phyloP scores from a whole-genome alignment of 306 rosid genomes.

The Canavalia gladiata region DNA sequence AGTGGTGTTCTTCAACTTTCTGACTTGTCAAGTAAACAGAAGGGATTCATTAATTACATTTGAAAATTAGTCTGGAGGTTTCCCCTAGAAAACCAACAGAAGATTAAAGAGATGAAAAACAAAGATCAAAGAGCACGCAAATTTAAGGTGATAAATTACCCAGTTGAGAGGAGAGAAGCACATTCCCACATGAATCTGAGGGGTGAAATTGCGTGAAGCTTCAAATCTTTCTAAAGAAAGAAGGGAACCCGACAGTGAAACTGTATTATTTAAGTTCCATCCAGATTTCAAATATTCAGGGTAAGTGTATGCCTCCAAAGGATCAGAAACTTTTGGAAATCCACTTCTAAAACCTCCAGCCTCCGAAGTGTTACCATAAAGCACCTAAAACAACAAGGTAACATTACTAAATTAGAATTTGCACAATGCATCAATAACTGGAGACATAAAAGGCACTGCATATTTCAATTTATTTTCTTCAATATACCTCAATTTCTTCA shows the following conservation, averaged over 20 bases:
- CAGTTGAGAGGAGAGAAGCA: slow-evolving; percentile 78
- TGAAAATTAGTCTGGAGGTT: slow-evolving; percentile 17
- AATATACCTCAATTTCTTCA: slow-evolving; percentile 83
- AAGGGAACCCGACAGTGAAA: slow-evolving; percentile 70
- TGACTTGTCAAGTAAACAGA: slow-evolving; percentile 47
- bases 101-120: slow-evolving; percentile 17
- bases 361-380: slow-evolving; percentile 56
- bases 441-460: slow-evolving; percentile 45
- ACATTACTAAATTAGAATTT: slow-evolving; percentile 48
- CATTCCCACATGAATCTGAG: slow-evolving; percentile 80
- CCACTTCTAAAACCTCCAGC: slow-evolving; percentile 70
- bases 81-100: slow-evolving; percentile 17
- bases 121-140: slow-evolving; percentile 15
- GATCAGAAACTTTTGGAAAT: slow-evolving; percentile 62
- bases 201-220: slow-evolving; percentile 53
- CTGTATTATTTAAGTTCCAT: slow-evolving; percentile 83
- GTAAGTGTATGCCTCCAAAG: slow-evolving; percentile 41
- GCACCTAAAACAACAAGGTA: slow-evolving; percentile 67
- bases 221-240: slow-evolving; percentile 79
- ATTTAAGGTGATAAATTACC: slow-evolving; percentile 60
- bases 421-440: slow-evolving; percentile 43
- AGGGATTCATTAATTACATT: slow-evolving; percentile 11
- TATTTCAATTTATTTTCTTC: slow-evolving; percentile 19
- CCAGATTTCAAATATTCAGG: slow-evolving; percentile 68
- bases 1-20: slow-evolving; percentile 87